Conservation (phyloP, 768 basidiomycete species). For the Suillus occidentalis region DNA sequence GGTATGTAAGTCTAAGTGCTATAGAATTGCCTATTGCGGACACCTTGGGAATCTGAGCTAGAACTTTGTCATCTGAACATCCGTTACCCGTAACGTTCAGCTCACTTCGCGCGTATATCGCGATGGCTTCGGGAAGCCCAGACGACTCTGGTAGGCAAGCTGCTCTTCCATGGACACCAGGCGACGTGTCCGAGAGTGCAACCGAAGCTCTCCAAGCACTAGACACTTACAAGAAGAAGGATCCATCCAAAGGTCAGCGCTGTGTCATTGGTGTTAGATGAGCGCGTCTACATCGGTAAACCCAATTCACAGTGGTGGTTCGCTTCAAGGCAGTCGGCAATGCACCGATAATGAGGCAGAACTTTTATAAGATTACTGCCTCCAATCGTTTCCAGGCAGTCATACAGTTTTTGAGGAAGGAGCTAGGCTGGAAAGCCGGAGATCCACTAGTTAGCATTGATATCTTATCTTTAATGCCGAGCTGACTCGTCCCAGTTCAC, state of each 20-base stretch:
- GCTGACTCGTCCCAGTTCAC: slow-evolving; percentile 49
- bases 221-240: slow-evolving; percentile 86
- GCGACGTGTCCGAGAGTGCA: slow-evolving; percentile 31
- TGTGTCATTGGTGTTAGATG: neutral
- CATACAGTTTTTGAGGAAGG: slow-evolving; percentile 87
- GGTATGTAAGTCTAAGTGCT: no score
- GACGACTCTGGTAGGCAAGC: slow-evolving; percentile 34
- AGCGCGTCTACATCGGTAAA: neutral
- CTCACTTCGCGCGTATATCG: slow-evolving; percentile 6
- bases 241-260: slow-evolving; percentile 66
- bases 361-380: slow-evolving; percentile 96
- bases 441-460: slow-evolving; percentile 72
- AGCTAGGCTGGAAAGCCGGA: slow-evolving; percentile 81
- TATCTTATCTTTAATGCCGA: slow-evolving; percentile 50
- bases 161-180: slow-evolving; percentile 33
- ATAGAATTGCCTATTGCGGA: neutral
- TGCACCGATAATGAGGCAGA: slow-evolving; percentile 98
- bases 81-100: neutral
- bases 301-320: slow-evolving; percentile 69
- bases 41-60: neutral
- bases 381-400: slow-evolving; percentile 94
- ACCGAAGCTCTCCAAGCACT: slow-evolving; percentile 67
- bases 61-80: neutral
- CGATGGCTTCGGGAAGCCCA: slow-evolving; percentile 33
- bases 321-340: slow-evolving; percentile 98